Conservation (phyloP, 164 flowering plant genomes). For the Sedum album region DNA sequence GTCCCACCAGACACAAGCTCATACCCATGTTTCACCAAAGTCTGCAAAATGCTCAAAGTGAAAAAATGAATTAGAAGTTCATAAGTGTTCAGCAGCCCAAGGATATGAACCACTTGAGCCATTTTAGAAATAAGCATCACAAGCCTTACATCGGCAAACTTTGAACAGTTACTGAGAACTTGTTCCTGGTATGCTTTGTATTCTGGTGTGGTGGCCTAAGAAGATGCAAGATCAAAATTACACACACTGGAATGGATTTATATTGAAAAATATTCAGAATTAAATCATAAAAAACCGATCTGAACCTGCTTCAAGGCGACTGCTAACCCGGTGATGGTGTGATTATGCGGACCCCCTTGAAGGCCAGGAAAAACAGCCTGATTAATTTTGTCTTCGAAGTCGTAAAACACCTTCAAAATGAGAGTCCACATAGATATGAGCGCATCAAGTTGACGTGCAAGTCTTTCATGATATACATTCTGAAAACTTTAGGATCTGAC, state of each 20-base stretch:
- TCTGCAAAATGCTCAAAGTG: conserved; percentile 35
- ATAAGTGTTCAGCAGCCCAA: background rate
- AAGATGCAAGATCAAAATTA: background rate
- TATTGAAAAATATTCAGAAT: background rate
- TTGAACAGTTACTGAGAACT: conserved; percentile 81
- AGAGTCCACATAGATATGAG: background rate
- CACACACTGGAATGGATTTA: background rate
- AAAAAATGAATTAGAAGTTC: background rate
- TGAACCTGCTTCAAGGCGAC: conserved; percentile 94
- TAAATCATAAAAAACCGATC: background rate
- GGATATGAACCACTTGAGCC: background rate
- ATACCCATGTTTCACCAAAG: conserved; percentile 53
- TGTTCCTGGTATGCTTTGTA: conserved; percentile 95
- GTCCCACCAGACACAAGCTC: conserved; percentile 98
- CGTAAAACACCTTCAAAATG: conserved; percentile 70
- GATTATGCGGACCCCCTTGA: conserved; percentile 99
- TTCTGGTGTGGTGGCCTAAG: conserved; percentile 85
- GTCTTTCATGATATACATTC: background rate
- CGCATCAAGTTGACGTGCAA: background rate
- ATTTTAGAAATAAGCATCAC: background rate
- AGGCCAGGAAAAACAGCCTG: conserved; percentile 98
- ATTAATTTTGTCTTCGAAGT: conserved; percentile 93
- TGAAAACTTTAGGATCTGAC: background rate
- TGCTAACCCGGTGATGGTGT: conserved; percentile 93
- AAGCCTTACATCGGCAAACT: conserved; percentile 70